These are phyloP conservation scores for Juglanconis juglandina DNA, from an alignment of 2,329 filamentous ascomycete genomes.

Conservation along the genomic window DNA sequence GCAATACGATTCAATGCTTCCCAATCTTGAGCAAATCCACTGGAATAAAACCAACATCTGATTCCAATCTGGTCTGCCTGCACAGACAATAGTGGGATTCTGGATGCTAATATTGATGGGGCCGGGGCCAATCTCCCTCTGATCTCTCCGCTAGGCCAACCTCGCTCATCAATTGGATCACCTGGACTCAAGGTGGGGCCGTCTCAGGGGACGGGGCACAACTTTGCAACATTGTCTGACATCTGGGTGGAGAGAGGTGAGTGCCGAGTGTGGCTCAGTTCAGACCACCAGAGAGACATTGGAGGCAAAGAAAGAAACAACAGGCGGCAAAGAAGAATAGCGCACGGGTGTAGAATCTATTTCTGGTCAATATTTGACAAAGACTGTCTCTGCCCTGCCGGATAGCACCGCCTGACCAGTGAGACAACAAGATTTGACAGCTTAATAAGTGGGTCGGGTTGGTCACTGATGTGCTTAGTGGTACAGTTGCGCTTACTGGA, in stretches of 20 bases:
- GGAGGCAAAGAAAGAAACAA: constrained; percentile 38
- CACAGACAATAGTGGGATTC: neutral
- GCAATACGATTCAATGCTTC: too few relatives aligned
- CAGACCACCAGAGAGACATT: constrained; percentile 35
- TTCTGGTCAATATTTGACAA: constrained; percentile 23
- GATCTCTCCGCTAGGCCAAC: neutral
- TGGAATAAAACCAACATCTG: neutral
- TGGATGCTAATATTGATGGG: neutral
- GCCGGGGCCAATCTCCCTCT: neutral
- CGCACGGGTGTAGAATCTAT: neutral
- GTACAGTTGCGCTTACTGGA: neutral
- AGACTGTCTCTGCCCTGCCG: neutral
- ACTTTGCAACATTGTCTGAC: neutral
- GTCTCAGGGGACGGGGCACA: neutral
- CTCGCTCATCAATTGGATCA: constrained; percentile 1
- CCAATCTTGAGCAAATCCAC: too few relatives aligned
- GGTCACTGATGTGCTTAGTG: neutral
- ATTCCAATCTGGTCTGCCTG: neutral
- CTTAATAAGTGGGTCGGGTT: neutral
- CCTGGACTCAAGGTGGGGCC: neutral
- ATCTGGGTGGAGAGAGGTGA: neutral
- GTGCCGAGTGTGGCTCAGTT: neutral
- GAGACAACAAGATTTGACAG: neutral
- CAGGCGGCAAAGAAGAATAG: constrained; percentile 29
- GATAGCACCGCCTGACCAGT: neutral